Evolutionary conservation across 805 yeast genomes (phyloP), one percentile per base, ranked within the genome.

Genomic region (Wickerhamiella hasegawae): DNA sequence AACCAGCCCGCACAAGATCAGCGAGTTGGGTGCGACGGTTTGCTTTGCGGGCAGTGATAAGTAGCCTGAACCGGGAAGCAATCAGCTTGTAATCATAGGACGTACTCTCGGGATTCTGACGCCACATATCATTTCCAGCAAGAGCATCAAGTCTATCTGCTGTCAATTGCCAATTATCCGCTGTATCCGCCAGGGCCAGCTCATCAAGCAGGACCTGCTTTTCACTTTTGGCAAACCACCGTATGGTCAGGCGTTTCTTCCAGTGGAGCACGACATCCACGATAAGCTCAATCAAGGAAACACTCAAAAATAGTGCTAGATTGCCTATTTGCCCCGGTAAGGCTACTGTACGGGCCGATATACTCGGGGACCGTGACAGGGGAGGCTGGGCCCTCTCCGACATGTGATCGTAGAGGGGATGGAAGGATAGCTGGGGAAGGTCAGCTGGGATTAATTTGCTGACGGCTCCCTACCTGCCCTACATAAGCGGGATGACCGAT

Each of bases 1-100:
- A 67, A 0, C 95, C 94, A 0, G 93, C 77, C 28, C 94, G 59
- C 31, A 87, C 65, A 2, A 73, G 60, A 52, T 84, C 82, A 11
- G 65, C 65, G 5, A 62, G 60, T 19, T 63, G 59, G 24, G 28
- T 31, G 16, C 27, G 27, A 12, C 29, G 21, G 25, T 26, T 34
- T 5, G 31, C 21, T 23, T 36, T 33, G 33, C 90, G 54, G 1
- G 93, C 84, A 16, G 66, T 66, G 32, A 67, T 60, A 32, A 90
- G 54, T 18, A 66, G 63, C 35, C 73, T 68, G 42, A 77, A 62
- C 37, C 95, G 65, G 37, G 79, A 84, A 28, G 80, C 69, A 3
- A 90, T 81, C 27, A 92, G 64, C 25, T 74, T 63, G 54, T 82
- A 90, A 55, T 87, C 97, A 50, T 84, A 87, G 46, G 77, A 73